Evolutionary conservation across 2,329 filamentous ascomycete genomes (phyloP), one percentile per base, ranked within the genome.

Genomic region (Cryphonectria parasitica): DNA sequence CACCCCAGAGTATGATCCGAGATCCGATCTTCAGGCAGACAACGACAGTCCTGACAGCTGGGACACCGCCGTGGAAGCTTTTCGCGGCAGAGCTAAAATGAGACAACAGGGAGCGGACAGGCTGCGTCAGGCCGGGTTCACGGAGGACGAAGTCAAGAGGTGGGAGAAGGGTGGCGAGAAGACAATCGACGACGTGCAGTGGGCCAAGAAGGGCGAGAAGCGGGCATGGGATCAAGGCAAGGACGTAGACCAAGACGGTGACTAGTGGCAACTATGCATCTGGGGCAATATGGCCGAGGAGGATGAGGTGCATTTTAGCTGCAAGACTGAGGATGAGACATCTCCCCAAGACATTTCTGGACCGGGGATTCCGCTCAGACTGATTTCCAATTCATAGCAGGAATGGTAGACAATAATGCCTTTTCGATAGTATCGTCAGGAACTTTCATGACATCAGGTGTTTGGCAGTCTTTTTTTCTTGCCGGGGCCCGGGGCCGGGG

Each of bases 1-100:
- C 79, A 90, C 91, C 0, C 83, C 89, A 1, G 86, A 84, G 65
- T 91, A 91, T 75, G 84, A 89, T 71, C 86, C 87, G 0, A 85
- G 80, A 8, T 78, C 82, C n/a, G 88, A 92, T 75, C 80, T 91
- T 3, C 81, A 85, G 54, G 80, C 83, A 64, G 85, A 86, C 72
- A 81, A 82, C 2, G 82, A 81, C 2, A 80, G 79, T 31, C 85
- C 85, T 39, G 89, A 91, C 72, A 89, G 93, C 71, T 97, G 94
- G 94, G 92, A 93, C 61, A 88, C 93, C 75, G 90, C 92, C 0
- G 83, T 96, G 0, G 94, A 97, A 80, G 90, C 91, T 5, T 85
- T 93, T 69, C 88, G 91, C 54, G 94, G 97, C 78, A 89, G 93
- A n/a, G 88, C 93, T 74, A 90, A 90, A 74, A 94, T 92, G 89